Percentiles rank a stretch among this genome's conserved stretches.
Evolutionary conservation across 352 stramenopile genomes (phyloP).

Genomic region (Phytopythium oedochilum): DNA sequence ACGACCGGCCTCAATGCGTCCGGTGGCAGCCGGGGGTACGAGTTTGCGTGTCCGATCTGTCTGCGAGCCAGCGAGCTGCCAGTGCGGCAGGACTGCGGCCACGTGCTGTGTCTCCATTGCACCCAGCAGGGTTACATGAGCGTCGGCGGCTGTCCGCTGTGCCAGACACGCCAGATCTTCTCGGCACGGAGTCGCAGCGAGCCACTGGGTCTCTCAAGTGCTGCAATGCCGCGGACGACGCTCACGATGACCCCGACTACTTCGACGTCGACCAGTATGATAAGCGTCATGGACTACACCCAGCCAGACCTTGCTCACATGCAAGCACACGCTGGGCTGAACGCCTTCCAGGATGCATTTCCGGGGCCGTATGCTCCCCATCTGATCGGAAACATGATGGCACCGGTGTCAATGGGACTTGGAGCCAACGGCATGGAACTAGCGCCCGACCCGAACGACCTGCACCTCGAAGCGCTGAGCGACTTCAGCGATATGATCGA

Average conservation of each 20-base stretch:
- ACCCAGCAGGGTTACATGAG: conserved; percentile 40
- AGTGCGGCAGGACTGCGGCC: conserved; percentile 43
- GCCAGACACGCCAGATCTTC: conserved; percentile 46
- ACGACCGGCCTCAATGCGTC: background rate
- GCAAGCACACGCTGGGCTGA: background rate
- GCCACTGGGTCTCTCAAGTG: background rate
- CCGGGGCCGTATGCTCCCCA: background rate
- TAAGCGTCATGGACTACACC: background rate
- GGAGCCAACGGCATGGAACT: conserved; percentile 6
- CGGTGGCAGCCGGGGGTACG: background rate
- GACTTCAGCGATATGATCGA: conserved; percentile 58
- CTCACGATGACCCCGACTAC: background rate
- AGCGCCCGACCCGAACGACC: conserved; percentile 22
- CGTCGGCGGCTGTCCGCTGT: conserved; percentile 37
- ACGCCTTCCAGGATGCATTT: background rate
- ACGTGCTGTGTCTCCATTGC: conserved; percentile 46
- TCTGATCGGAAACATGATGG: background rate
- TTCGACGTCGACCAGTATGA: background rate
- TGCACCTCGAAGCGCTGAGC: conserved; percentile 40
- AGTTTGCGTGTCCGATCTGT: conserved; percentile 41
- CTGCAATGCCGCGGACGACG: background rate
- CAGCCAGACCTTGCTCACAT: background rate
- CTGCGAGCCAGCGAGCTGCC: conserved; percentile 32
- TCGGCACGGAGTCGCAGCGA: background rate
- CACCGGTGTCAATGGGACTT: background rate